These are phyloP conservation scores for Mortierella sp. DNA, from an alignment of 371 early-diverging fungal species.

Conservation along the genomic window DNA sequence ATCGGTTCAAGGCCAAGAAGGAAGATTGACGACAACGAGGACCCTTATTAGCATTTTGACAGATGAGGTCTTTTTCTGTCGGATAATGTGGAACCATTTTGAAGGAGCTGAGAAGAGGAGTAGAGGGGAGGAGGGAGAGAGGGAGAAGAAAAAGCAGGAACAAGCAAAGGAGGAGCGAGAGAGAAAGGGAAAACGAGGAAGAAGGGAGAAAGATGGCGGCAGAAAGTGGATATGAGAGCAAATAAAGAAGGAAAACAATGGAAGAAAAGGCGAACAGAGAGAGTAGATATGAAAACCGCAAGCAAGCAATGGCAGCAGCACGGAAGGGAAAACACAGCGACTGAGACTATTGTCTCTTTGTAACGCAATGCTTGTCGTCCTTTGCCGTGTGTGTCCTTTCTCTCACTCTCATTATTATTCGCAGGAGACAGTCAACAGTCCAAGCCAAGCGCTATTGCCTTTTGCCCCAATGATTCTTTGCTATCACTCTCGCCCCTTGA, in stretches of 20 bases:
- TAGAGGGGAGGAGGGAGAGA: not conserved
- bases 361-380: not conserved
- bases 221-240: not conserved
- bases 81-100: not conserved
- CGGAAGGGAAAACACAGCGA: not conserved
- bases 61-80: not conserved
- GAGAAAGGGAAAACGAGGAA: not conserved
- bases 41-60: not conserved
- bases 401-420: not conserved
- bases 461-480: not conserved
- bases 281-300: not conserved
- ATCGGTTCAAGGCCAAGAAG: not conserved
- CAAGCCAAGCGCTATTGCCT: not conserved
- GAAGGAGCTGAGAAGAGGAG: not conserved
- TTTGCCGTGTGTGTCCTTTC: too few species aligned
- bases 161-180: not conserved
- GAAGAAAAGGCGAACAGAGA: not conserved
- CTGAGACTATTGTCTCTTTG: not conserved
- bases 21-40: not conserved
- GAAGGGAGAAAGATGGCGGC: not conserved
- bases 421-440: not conserved
- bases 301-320: not conserved
- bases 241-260: not conserved
- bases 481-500: not conserved
- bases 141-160: not conserved